Percentiles rank a stretch among this genome's conserved stretches.
Evolutionary conservation across 2,329 filamentous ascomycete species (phyloP).

Genomic region (Alternaria postmessia): DNA sequence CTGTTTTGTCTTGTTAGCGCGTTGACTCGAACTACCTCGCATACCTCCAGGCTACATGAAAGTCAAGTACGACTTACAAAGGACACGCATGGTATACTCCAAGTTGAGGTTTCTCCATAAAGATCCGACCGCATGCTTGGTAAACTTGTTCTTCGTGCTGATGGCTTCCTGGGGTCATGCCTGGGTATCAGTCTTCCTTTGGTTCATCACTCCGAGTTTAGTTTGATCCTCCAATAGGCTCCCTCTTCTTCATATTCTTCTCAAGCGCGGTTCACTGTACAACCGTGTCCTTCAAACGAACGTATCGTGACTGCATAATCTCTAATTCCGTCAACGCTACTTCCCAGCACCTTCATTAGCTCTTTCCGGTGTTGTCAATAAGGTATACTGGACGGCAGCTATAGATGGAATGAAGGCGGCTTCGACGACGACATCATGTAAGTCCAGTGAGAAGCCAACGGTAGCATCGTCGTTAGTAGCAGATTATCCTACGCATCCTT

Average conservation of each 20-base stretch:
- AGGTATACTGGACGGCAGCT: neutral
- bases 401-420: neutral
- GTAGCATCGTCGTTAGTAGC: neutral
- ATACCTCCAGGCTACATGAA: neutral
- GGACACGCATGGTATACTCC: neutral
- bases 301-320: neutral
- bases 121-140: neutral
- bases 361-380: neutral
- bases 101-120: neutral
- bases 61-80: neutral
- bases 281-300: neutral
- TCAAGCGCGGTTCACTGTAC: neutral
- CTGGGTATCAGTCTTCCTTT: neutral
- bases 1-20: neutral
- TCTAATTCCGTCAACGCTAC: neutral
- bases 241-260: neutral
- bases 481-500: neutral
- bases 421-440: neutral
- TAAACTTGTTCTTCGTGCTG: neutral
- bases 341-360: neutral
- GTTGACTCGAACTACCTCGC: neutral
- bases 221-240: neutral
- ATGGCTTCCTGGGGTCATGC: neutral
- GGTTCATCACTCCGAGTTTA: neutral
- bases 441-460: neutral